Percentiles rank a stretch among this genome's conserved stretches.
Conservation (phyloP, 306 rosid genomes). For the Ceratonia siliqua region DNA sequence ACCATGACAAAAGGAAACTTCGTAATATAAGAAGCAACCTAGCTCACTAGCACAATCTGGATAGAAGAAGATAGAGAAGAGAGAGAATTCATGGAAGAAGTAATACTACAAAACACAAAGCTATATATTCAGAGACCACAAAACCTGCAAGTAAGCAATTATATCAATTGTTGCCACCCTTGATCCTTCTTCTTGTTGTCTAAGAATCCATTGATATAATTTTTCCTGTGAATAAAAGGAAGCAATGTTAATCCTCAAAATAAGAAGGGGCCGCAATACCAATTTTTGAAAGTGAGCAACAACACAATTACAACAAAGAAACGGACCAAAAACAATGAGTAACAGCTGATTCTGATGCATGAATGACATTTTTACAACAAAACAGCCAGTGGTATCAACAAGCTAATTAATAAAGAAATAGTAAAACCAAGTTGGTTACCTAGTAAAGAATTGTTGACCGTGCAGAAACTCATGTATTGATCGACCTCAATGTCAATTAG, state of each 20-base stretch:
- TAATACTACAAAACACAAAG: background rate
- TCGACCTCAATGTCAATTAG: background rate
- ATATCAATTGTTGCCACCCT: constrained; percentile 55
- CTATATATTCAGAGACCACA: background rate
- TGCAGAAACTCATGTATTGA: background rate
- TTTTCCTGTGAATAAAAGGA: constrained; percentile 47
- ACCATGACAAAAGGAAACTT: background rate
- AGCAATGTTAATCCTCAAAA: background rate
- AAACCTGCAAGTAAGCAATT: constrained; percentile 61
- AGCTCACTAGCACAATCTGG: background rate
- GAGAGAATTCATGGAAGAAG: constrained; percentile 8
- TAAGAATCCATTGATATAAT: constrained; percentile 64
- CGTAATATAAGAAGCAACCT: background rate
- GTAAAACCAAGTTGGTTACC: background rate
- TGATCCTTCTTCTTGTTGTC: constrained; percentile 69
- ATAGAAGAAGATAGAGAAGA: background rate
- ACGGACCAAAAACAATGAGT: background rate
- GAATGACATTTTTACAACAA: background rate
- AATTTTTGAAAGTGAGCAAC: background rate
- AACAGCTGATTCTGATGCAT: background rate
- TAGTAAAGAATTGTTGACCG: background rate
- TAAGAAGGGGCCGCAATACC: background rate
- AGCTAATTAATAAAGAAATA: background rate
- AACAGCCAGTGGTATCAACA: background rate
- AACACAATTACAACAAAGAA: background rate